These are phyloP conservation scores for Stevia rebaudiana DNA, from an alignment of 140 eudicot species.

Conservation along the genomic window DNA sequence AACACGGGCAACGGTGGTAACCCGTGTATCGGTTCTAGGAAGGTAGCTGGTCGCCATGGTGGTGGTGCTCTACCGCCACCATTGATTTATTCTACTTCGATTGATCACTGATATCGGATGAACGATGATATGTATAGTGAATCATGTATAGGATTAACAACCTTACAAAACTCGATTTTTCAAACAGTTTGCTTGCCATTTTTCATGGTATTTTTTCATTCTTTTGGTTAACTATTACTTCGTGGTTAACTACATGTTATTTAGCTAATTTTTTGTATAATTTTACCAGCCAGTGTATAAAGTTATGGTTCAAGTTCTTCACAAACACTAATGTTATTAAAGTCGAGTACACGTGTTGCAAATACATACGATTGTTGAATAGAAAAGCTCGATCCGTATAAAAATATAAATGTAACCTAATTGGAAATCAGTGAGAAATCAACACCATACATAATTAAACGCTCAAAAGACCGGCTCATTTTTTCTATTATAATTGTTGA, in stretches of 20 bases:
- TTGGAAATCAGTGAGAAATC: too few relatives aligned
- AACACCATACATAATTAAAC: too few relatives aligned
- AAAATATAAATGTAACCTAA: too few relatives aligned
- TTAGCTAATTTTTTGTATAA: not conserved
- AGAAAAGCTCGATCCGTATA: too few relatives aligned
- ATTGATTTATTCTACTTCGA: not conserved
- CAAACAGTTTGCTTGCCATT: not conserved
- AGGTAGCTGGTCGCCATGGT: conserved; percentile 10
- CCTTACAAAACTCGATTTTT: not conserved
- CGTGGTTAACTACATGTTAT: not conserved
- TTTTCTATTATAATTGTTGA: too few relatives aligned
- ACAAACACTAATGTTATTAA: not conserved
- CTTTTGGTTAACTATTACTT: not conserved
- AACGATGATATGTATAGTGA: not conserved
- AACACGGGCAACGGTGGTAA: conserved; percentile 31
- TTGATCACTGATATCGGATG: not conserved
- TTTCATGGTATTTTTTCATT: not conserved
- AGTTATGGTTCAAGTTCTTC: not conserved
- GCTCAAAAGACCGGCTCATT: too few relatives aligned
- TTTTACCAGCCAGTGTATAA: not conserved
- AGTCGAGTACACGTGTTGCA: not conserved
- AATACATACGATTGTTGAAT: too few relatives aligned
- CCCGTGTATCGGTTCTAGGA: conserved; percentile 25
- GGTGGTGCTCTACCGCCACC: conserved; percentile 10
- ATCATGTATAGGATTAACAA: not conserved